A percentile compares a stretch with the other conserved stretches of the same genome.
Conservation (phyloP, 1,284 basidiomycete genomes). For the Cryptococcus sp. region DNA sequence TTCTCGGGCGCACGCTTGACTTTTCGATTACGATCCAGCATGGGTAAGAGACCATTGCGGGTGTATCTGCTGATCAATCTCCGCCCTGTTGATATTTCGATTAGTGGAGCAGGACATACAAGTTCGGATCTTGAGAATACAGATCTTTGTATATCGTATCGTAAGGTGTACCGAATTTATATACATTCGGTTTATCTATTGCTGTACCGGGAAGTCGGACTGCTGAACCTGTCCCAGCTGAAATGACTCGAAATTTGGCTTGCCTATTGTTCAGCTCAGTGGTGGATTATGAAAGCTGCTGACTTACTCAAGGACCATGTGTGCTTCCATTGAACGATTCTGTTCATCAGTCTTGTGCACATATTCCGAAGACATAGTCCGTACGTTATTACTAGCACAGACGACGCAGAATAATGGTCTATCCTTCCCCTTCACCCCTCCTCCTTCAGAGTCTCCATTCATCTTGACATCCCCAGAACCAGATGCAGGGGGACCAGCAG, state of each 20-base stretch:
- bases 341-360: conserved; percentile 42
- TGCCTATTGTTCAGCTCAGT: too few relatives aligned
- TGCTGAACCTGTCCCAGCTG: conserved; percentile 93
- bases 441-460: conserved; percentile 4
- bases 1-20: conserved; percentile 91
- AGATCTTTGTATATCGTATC: conserved; percentile 93
- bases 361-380: conserved; percentile 24
- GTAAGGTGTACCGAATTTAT: conserved; percentile 97
- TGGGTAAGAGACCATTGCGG: conserved; percentile 93
- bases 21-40: conserved; percentile 93
- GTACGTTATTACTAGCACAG: conserved; percentile 93
- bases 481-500: too few relatives aligned
- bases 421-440: conserved; percentile 14
- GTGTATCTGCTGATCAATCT: conserved; percentile 62
- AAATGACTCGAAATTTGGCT: conserved; percentile 86
- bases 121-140: conserved; percentile 71
- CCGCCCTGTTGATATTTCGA: not conserved
- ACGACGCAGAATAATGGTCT: conserved; percentile 92
- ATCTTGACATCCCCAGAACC: not conserved
- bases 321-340: conserved; percentile 99
- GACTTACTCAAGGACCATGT: conserved; percentile 79
- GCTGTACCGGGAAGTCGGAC: conserved; percentile 93
- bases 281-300: conserved; percentile 30
- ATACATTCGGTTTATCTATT: conserved; percentile 97
- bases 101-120: conserved; percentile 56